Evolutionary conservation across 495 filamentous ascomycete genomes (phyloP).

Genomic region (Pyrenopolyporus hunteri): DNA sequence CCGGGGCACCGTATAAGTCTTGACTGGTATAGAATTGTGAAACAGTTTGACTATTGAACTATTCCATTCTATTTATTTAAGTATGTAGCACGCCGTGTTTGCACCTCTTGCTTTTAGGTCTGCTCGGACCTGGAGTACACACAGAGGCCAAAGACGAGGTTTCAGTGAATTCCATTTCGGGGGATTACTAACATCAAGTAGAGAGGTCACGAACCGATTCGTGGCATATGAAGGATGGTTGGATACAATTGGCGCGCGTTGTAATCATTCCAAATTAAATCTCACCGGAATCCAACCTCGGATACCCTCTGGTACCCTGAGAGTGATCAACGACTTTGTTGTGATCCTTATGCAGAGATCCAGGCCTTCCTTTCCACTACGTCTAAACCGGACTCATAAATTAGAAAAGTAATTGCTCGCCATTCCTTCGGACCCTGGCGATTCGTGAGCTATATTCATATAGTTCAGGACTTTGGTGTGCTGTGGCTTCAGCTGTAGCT

Average conservation of each 20-base stretch:
- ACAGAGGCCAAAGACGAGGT: neutral
- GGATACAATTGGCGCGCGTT: neutral
- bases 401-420: too few species aligned
- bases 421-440: too few species aligned
- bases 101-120: neutral
- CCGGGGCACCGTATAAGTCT: conserved; percentile 29
- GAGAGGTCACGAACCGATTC: neutral
- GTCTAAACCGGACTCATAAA: too few species aligned
- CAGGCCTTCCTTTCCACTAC: too few species aligned
- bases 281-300: neutral
- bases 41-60: neutral
- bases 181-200: too few species aligned
- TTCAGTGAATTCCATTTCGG: too few species aligned
- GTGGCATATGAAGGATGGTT: neutral
- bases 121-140: too few species aligned
- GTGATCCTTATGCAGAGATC: too few species aligned
- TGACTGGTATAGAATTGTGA: neutral
- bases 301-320: neutral
- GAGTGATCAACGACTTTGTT: too few species aligned
- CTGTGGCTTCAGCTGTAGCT: neutral
- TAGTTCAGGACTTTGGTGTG: too few species aligned
- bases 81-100: neutral
- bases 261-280: neutral
- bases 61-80: neutral
- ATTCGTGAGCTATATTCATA: too few species aligned